Conservation (phyloP, 192 early-diverging fungal genomes). For the Coemansia sp. region DNA sequence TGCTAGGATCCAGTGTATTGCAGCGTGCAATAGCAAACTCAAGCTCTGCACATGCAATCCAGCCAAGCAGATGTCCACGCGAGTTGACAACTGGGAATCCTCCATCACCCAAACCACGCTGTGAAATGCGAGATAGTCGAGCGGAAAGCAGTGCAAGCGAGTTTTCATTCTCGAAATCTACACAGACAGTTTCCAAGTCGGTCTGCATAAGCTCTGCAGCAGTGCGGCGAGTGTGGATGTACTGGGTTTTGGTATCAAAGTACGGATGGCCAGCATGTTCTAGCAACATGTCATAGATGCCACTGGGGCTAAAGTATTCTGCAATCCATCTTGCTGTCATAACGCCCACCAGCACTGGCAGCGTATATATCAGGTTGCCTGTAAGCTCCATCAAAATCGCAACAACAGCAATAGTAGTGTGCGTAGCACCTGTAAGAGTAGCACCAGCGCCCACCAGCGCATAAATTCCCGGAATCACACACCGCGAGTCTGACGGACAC, state of each 20-base stretch:
- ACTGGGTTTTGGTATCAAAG: slow-evolving; percentile 72
- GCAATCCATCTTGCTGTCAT: slow-evolving; percentile 72
- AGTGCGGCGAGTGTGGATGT: slow-evolving; percentile 61
- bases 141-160: slow-evolving; percentile 57
- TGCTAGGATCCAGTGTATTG: slow-evolving; percentile 27
- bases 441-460: slow-evolving; percentile 60
- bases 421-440: slow-evolving; percentile 57
- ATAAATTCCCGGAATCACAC: slow-evolving; percentile 72
- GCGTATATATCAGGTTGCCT: slow-evolving; percentile 68
- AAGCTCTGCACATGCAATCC: slow-evolving; percentile 77
- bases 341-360: slow-evolving; percentile 60
- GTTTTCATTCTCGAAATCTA: slow-evolving; percentile 60
- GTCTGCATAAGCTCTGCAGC: slow-evolving; percentile 62
- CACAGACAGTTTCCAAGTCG: slow-evolving; percentile 65
- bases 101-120: slow-evolving; percentile 64
- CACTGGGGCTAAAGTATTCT: slow-evolving; percentile 63
- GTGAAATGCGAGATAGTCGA: slow-evolving; percentile 57
- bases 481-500: slow-evolving; percentile 50
- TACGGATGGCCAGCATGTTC: slow-evolving; percentile 71
- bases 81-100: slow-evolving; percentile 70
- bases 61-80: slow-evolving; percentile 67
- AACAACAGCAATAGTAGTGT: slow-evolving; percentile 61
- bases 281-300: slow-evolving; percentile 75
- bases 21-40: slow-evolving; percentile 65
- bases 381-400: slow-evolving; percentile 83